phyloP scores from a whole-genome alignment of 2,329 filamentous ascomycete genomes.

The Calonectria fujianensis region DNA sequence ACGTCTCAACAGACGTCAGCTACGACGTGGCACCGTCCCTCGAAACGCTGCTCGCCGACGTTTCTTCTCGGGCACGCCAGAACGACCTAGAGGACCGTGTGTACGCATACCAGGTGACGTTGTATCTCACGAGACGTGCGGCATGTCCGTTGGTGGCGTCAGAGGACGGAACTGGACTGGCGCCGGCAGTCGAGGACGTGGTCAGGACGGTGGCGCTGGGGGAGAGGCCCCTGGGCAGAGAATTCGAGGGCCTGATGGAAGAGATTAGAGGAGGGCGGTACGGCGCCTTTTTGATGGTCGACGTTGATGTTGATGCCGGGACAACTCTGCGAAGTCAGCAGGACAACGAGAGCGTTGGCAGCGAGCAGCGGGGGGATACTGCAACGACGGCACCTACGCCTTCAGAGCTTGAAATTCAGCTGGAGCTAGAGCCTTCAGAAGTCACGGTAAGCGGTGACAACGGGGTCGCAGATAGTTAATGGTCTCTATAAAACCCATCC shows the following conservation, averaged over 20 bases:
- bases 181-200: slow-evolving; percentile 47
- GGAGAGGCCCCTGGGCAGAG: slow-evolving; percentile 50
- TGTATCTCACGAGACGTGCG: slow-evolving; percentile 43
- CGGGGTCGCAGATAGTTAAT: not conserved
- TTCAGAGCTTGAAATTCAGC: not conserved
- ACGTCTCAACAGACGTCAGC: slow-evolving; percentile 41
- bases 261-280: slow-evolving; percentile 35
- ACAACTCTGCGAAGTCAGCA: not conserved
- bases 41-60: slow-evolving; percentile 42
- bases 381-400: not conserved
- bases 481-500: no score
- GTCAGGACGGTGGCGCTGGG: slow-evolving; percentile 57
- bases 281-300: slow-evolving; percentile 53
- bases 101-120: slow-evolving; percentile 40
- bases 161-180: slow-evolving; percentile 31
- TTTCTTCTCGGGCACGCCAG: slow-evolving; percentile 41
- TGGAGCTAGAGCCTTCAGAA: not conserved
- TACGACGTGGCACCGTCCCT: slow-evolving; percentile 44
- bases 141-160: slow-evolving; percentile 33
- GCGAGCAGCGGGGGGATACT: not conserved
- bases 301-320: slow-evolving; percentile 40
- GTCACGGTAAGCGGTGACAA: not conserved
- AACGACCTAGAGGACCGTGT: slow-evolving; percentile 44
- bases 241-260: slow-evolving; percentile 52
- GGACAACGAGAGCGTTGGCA: not conserved